These are phyloP conservation scores for Fusarium devonianum DNA, from an alignment of 2,329 filamentous ascomycete species.

Conservation along the genomic window DNA sequence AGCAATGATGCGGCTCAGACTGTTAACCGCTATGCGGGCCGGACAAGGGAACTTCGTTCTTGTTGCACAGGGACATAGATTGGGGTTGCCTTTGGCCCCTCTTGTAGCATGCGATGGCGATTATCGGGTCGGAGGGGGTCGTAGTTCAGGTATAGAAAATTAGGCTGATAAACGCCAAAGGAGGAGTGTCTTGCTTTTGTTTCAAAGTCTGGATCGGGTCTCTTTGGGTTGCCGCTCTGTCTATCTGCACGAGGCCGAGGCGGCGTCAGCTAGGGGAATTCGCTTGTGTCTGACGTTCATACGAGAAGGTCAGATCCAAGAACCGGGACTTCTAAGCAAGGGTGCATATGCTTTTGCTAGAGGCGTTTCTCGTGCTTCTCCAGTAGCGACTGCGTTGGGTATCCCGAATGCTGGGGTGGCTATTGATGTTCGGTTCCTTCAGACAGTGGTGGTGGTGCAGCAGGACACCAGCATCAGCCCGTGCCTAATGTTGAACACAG, in stretches of 20 bases:
- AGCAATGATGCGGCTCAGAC: slow-evolving; percentile 39
- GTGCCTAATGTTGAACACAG: slow-evolving; percentile 17
- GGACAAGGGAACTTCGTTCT: slow-evolving; percentile 27
- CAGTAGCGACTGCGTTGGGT: slow-evolving; percentile 30
- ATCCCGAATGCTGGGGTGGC: slow-evolving; percentile 21
- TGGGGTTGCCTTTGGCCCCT: slow-evolving; percentile 29
- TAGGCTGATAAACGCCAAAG: slow-evolving; percentile 14
- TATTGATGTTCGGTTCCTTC: slow-evolving; percentile 27
- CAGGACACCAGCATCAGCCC: slow-evolving; percentile 26
- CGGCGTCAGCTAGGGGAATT: slow-evolving; percentile 23
- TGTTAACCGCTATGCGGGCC: slow-evolving; percentile 19
- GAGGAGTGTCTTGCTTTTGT: slow-evolving; percentile 22
- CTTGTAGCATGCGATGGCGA: slow-evolving; percentile 32
- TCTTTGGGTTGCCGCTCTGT: slow-evolving; percentile 15
- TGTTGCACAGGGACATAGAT: slow-evolving; percentile 35
- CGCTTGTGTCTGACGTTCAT: slow-evolving; percentile 21
- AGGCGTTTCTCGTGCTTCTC: slow-evolving; percentile 33
- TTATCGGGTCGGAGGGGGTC: slow-evolving; percentile 22
- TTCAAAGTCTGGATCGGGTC: slow-evolving; percentile 16
- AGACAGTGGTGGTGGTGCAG: slow-evolving; percentile 32
- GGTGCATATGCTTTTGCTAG: slow-evolving; percentile 35
- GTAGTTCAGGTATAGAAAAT: slow-evolving; percentile 18
- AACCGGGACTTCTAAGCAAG: slow-evolving; percentile 28
- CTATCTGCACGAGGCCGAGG: slow-evolving; percentile 13
- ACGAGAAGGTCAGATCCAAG: slow-evolving; percentile 31